These are phyloP conservation scores for Primulina eburnea DNA, from an alignment of 257 asterid species.

Conservation along the genomic window DNA sequence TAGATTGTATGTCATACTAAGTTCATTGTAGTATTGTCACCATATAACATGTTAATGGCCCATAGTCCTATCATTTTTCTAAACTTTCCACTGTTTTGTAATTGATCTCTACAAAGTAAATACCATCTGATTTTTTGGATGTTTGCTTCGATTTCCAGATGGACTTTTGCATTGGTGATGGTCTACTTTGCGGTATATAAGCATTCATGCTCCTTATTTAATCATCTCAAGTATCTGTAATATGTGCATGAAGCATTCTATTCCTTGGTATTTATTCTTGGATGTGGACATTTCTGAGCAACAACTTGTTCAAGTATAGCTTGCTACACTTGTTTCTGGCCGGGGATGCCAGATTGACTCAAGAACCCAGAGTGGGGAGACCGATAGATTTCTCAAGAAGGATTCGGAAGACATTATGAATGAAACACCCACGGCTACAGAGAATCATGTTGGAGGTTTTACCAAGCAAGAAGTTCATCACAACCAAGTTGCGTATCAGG, in stretches of 20 bases:
- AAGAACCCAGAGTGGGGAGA: conserved; percentile 30
- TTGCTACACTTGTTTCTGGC: conserved; percentile 61
- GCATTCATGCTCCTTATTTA: neutral
- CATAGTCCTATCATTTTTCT: too few relatives aligned
- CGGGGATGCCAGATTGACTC: conserved; percentile 51
- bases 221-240: neutral
- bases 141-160: conserved; percentile 45
- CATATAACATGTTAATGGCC: too few relatives aligned
- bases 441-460: conserved; percentile 12
- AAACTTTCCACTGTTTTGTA: neutral
- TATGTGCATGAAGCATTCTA: neutral
- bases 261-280: neutral
- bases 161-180: conserved; percentile 79
- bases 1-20: too few relatives aligned
- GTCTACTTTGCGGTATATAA: conserved; percentile 70
- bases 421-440: conserved; percentile 19
- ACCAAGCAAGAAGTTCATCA: conserved; percentile 17
- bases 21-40: too few relatives aligned
- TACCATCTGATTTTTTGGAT: conserved; percentile 9
- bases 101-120: neutral
- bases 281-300: neutral
- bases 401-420: conserved; percentile 25
- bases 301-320: conserved; percentile 34
- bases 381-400: conserved; percentile 35
- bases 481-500: conserved; percentile 21